Evolutionary conservation across 208 protist genomes (phyloP).

Genomic region (Trypanosomatidae sp.): DNA sequence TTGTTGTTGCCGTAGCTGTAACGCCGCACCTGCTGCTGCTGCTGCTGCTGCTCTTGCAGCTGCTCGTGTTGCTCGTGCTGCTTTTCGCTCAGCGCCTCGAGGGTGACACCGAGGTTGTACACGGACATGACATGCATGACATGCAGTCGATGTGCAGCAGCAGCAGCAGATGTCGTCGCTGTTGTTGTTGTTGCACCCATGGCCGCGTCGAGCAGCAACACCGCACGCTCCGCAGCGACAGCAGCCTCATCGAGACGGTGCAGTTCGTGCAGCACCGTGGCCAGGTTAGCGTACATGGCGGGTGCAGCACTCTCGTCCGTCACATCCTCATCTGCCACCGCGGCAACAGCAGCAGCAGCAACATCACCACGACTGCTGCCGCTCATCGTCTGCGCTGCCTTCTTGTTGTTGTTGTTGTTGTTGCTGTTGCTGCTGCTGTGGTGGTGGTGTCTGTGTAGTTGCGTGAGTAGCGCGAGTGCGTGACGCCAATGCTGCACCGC

Average conservation of each 20-base stretch:
- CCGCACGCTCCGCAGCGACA: neutral
- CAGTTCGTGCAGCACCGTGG: too few species aligned
- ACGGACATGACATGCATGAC: too few species aligned
- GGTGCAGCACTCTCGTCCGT: too few species aligned
- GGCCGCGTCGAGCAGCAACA: neutral
- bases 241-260: too few species aligned
- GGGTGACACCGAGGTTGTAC: too few species aligned
- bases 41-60: neutral
- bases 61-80: neutral
- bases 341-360: too few species aligned
- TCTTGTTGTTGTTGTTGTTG: neutral
- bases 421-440: neutral
- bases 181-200: neutral
- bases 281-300: too few species aligned
- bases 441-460: neutral
- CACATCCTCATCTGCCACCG: too few species aligned
- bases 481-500: constrained; percentile 28
- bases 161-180: neutral
- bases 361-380: too few species aligned
- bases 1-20: neutral
- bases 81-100: neutral
- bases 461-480: neutral
- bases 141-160: neutral
- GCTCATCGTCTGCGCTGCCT: neutral
- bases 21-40: neutral